These are phyloP conservation scores for Acacia melanoxylon DNA, from an alignment of 306 rosid genomes.

Conservation along the genomic window DNA sequence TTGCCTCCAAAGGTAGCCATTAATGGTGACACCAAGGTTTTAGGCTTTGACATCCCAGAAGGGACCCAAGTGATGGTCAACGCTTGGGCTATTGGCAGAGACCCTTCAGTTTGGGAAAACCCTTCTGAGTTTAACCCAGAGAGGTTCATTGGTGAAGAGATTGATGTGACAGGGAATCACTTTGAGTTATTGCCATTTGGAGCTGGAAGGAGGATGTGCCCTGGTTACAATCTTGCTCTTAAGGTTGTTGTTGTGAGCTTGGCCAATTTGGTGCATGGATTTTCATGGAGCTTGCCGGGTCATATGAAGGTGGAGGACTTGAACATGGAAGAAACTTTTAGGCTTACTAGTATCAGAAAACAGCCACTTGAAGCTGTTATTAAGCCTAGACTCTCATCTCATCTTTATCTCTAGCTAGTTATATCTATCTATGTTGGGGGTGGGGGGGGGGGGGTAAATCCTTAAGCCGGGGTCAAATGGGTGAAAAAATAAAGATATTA, in stretches of 20 bases:
- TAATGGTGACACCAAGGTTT: not conserved
- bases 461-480: no score
- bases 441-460: no score
- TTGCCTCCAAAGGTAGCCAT: not conserved
- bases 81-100: not conserved
- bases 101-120: not conserved
- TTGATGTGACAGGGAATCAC: not conserved
- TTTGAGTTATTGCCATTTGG: not conserved
- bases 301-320: not conserved
- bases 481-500: no score
- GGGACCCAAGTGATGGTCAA: not conserved
- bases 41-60: not conserved
- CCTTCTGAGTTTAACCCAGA: not conserved
- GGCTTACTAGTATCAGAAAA: not conserved
- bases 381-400: no score
- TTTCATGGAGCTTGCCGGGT: slow-evolving; percentile 37
- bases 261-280: not conserved
- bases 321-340: not conserved
- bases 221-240: no score
- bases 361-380: not conserved
- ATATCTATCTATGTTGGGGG: no score
- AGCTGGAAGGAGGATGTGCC: not conserved
- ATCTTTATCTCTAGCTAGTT: no score
- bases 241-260: no score
- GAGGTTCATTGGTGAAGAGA: not conserved